These are phyloP conservation scores for Cardamine chenopodiifolia DNA, from an alignment of 345 rosid species.

Conservation along the genomic window DNA sequence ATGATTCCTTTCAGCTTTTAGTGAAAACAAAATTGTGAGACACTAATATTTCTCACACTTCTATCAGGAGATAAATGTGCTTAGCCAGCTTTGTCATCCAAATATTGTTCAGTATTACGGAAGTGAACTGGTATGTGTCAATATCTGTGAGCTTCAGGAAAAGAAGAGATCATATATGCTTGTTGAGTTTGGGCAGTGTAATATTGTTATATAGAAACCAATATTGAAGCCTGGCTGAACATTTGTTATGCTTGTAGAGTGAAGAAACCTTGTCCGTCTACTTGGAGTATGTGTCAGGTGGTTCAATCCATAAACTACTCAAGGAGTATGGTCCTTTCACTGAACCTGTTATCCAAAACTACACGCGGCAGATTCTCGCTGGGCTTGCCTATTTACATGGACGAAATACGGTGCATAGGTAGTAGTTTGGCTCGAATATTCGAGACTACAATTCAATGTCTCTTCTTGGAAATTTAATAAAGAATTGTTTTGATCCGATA, in stretches of 20 bases:
- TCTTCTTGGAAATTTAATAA: not conserved
- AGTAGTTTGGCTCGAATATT: conserved; percentile 44
- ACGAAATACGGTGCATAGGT: conserved; percentile 96
- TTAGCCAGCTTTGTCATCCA: conserved; percentile 81
- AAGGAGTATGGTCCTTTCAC: conserved; percentile 89
- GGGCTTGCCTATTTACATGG: conserved; percentile 95
- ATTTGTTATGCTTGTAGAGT: conserved; percentile 54
- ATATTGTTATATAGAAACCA: conserved; percentile 14
- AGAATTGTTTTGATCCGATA: conserved; percentile 39
- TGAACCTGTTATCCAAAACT: conserved; percentile 93
- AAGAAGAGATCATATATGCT: conserved; percentile 22
- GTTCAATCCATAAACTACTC: conserved; percentile 92
- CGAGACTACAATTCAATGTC: conserved; percentile 14
- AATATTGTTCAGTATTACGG: conserved; percentile 92
- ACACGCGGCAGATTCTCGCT: conserved; percentile 79
- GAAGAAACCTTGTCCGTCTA: conserved; percentile 92
- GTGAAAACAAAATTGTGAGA: not conserved
- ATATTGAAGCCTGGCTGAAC: conserved; percentile 34
- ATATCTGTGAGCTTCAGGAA: conserved; percentile 14
- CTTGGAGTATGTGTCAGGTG: conserved; percentile 94
- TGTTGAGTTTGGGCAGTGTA: conserved; percentile 23
- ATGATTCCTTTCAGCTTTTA: not conserved
- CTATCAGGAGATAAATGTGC: conserved; percentile 80
- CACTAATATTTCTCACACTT: conserved; percentile 4
- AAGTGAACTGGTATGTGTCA: conserved; percentile 82